These are phyloP conservation scores for Oxyria digyna DNA, from an alignment of 148 eudicot species.

Conservation along the genomic window DNA sequence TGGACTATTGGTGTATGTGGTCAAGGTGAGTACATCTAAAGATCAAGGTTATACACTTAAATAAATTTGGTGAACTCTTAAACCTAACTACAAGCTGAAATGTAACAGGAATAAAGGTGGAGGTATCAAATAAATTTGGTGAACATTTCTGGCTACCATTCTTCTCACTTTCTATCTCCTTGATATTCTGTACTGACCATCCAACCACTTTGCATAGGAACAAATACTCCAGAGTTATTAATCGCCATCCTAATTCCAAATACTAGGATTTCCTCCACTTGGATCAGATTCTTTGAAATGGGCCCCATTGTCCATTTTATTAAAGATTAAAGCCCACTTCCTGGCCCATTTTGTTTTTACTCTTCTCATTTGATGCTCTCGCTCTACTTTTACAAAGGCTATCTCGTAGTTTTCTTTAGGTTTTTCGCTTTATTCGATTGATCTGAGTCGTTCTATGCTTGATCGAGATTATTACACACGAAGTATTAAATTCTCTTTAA, in stretches of 20 bases:
- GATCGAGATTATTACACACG: too few relatives aligned
- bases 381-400: too few relatives aligned
- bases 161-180: neutral
- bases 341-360: neutral
- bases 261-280: neutral
- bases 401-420: too few relatives aligned
- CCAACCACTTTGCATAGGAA: neutral
- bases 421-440: too few relatives aligned
- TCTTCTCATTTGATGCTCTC: neutral
- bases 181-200: neutral
- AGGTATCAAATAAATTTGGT: conserved; percentile 1
- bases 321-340: conserved; percentile 3
- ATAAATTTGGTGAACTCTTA: conserved; percentile 1
- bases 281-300: neutral
- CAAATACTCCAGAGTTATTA: neutral
- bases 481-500: too few relatives aligned
- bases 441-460: too few relatives aligned
- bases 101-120: neutral
- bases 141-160: neutral
- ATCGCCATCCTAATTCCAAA: neutral
- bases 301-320: neutral
- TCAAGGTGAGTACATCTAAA: too few relatives aligned
- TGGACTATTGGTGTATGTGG: too few relatives aligned
- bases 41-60: too few relatives aligned
- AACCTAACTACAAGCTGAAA: neutral